Base-by-base conservation (phyloP, 768 basidiomycete species). In the Crassisporium funariophilum region DNA sequence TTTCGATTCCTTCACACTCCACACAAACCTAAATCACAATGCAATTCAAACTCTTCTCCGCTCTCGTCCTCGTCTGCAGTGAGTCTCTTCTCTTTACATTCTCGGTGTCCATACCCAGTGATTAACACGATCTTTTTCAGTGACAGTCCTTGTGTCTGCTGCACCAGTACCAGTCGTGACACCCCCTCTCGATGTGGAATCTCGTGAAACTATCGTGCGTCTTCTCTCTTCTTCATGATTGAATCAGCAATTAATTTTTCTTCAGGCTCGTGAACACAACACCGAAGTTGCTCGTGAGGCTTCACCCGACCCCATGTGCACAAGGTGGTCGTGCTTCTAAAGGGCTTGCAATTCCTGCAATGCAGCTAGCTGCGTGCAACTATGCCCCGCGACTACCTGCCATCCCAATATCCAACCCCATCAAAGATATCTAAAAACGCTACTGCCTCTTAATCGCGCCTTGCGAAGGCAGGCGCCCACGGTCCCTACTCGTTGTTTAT, bases 51-150 rank as follows among this genome's bases (percentile, higher is more conserved):
- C 15, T 57, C 36, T 42, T 62, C 49, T 48, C 56, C 44, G 46
- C 57, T 52, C 34, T 63, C 39, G 24, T 66, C 50, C 47, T 65
- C 41, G 56, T 57, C 20, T 65, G 55, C 58, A 53, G 68, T 66
- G 45, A 55, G 63, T 59, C 13, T 25, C 22, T 20, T 13, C 24
- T 20, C 35, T 41, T 20, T n/a, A 41, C n/a, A n/a, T 31, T 19
- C 17, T 29, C 12, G 20, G 40, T 13, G 5, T 1, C 10, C 20
- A 11, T 10, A 15, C 7, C 47, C 49, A 29, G 35, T 35, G 35
- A 35, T 12, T 37, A 38, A 11, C n/a, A n/a, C n/a, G n/a, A 16
- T 24, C 29, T 35, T 19, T 16, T 29, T 6, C 29, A 54, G 58
- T 57, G 52, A 52, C 62, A 24, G 49, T 49, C 20, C 35, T 61